These are phyloP conservation scores for Suillus subluteus DNA, from an alignment of 768 basidiomycete species.

Conservation along the genomic window DNA sequence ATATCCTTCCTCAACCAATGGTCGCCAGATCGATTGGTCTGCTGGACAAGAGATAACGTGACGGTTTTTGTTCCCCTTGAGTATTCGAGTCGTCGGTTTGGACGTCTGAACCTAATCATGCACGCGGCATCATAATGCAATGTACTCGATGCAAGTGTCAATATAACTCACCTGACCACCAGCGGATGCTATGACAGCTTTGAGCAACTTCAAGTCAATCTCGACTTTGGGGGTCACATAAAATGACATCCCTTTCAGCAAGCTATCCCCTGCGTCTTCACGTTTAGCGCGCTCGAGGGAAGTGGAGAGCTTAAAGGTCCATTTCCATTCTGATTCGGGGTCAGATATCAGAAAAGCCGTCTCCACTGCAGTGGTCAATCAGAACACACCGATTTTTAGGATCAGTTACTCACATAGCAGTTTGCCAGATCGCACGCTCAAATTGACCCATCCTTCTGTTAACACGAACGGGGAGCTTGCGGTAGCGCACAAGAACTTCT, in stretches of 20 bases:
- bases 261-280: constrained; percentile 43
- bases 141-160: not conserved
- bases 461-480: constrained; percentile 65
- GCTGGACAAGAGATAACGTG: constrained; percentile 69
- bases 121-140: not conserved
- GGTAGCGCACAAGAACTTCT: constrained; percentile 86
- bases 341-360: constrained; percentile 63
- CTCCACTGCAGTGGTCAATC: constrained; percentile 52
- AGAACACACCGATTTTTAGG: not conserved
- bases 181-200: constrained; percentile 66
- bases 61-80: constrained; percentile 52
- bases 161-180: constrained; percentile 65
- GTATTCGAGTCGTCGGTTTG: constrained; percentile 56
- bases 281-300: constrained; percentile 61
- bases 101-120: constrained; percentile 42
- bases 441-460: constrained; percentile 67
- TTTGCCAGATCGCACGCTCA: constrained; percentile 55
- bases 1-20: constrained; percentile 52
- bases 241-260: constrained; percentile 70
- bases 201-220: constrained; percentile 62
- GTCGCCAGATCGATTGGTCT: constrained; percentile 69
- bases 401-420: constrained; percentile 60
- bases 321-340: constrained; percentile 63
- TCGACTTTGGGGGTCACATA: constrained; percentile 73
- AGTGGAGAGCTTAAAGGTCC: constrained; percentile 63